Base-by-base conservation (phyloP, 2,329 filamentous ascomycete species). In the Penicillium sp. region DNA sequence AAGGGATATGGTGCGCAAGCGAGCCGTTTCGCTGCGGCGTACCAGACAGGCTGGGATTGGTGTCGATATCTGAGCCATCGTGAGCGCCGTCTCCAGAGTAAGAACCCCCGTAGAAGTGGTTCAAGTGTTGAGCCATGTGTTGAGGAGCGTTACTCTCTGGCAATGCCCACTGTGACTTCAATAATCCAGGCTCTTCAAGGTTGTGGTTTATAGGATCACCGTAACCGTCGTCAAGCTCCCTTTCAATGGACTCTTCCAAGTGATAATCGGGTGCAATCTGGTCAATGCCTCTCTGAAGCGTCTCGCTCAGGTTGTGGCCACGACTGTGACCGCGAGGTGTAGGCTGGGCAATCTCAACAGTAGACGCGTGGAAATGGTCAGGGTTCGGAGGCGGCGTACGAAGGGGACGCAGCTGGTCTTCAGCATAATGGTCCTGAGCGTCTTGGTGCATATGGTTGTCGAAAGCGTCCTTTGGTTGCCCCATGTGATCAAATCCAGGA, bases 221-320 rank as follows among this genome's bases (percentile, higher is more conserved):
- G 67, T 92, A 90, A 59, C 91, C 89, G 67, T 93, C 90, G 63
- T 93, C 90, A 53, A 94, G 82, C 70, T 94, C 90, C 58, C 90
- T 88, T 56, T 91, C 88, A 64, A 93, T 88, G 64, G 91, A 88
- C 73, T 93, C 88, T 73, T 93, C 91, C 64, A 95, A 78, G 69
- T 94, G 91, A 71, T 95, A 94, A 70, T 96, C 91, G 5, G 91
- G 91, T 54, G 66, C 66, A 64, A 74, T 71, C 45, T 75, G 73
- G 45, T 95, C 90, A 60, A 96, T 90, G 68, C 95, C 92, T 64
- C 89, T 90, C 74, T 97, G 92, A 26, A 96, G 83, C 50, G 88
- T 91, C 65, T 89, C 85, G 70, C 90, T 93, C 46, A 91, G 84
- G 68, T 93, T 93, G 69, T 93, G 90, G 60, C 83, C 83, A 75